A percentile compares a stretch with the other conserved stretches of the same genome.
Evolutionary conservation across 1,284 basidiomycete species (phyloP).

Genomic region (Porphyrellus sp.): DNA sequence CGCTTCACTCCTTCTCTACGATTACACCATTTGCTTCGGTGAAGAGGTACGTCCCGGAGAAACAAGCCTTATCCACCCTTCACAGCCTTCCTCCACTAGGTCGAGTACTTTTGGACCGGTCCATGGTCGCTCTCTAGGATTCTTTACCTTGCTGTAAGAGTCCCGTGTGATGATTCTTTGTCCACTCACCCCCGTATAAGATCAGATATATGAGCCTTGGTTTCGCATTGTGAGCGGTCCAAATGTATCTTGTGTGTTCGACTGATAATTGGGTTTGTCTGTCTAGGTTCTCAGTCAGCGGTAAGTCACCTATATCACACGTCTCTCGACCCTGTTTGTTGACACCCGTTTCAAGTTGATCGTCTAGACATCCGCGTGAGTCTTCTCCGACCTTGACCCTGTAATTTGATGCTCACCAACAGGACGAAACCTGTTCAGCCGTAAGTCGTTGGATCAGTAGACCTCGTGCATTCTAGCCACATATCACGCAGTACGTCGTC

Average conservation of each 20-base stretch:
- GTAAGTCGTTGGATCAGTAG: conserved; percentile 3
- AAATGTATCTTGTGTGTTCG: background rate
- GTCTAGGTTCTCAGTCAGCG: background rate
- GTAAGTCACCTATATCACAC: conserved; percentile 1
- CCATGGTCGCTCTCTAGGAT: conserved; percentile 9
- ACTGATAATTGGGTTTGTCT: background rate
- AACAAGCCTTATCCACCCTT: background rate
- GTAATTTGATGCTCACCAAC: background rate
- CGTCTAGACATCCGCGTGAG: background rate
- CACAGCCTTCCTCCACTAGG: background rate
- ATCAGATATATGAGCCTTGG: conserved; percentile 10
- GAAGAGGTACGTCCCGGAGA: conserved; percentile 8
- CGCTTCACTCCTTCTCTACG: conserved; percentile 8
- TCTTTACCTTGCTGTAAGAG: conserved; percentile 9
- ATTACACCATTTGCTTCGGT: conserved; percentile 7
- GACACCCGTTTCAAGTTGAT: background rate
- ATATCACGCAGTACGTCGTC: background rate
- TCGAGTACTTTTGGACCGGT: conserved; percentile 13
- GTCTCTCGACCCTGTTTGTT: background rate
- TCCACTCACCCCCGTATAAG: background rate
- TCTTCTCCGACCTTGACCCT: background rate
- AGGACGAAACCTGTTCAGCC: background rate
- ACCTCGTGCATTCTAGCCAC: background rate
- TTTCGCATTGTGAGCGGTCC: conserved; percentile 4
- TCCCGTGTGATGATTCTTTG: background rate